These are phyloP conservation scores for Fusarium pininemorale DNA, from an alignment of 2,329 filamentous ascomycete genomes.

Conservation along the genomic window DNA sequence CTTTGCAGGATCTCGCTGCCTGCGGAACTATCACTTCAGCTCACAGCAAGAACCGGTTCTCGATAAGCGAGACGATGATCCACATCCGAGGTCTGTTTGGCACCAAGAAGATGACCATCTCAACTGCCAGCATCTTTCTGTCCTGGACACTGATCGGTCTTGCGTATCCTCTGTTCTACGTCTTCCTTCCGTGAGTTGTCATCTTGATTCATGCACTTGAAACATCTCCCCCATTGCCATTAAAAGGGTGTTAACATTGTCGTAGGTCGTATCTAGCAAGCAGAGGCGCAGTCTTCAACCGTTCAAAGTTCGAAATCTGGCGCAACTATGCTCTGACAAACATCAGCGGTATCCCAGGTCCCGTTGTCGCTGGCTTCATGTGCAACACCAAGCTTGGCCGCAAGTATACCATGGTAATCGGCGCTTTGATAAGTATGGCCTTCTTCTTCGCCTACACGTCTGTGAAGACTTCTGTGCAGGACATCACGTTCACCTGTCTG, in stretches of 20 bases:
- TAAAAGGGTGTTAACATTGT: neutral
- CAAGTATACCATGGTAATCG: conserved; percentile 19
- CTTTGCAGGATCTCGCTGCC: neutral
- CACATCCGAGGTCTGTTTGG: conserved; percentile 9
- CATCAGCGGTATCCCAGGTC: conserved; percentile 72
- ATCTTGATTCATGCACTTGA: neutral
- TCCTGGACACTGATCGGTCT: conserved; percentile 67
- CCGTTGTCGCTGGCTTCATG: conserved; percentile 74
- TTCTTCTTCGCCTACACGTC: conserved; percentile 20
- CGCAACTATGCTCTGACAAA: conserved; percentile 63
- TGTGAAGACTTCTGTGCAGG: conserved; percentile 18
- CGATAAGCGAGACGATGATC: conserved; percentile 38
- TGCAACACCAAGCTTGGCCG: conserved; percentile 48
- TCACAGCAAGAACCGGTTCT: conserved; percentile 47
- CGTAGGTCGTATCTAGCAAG: conserved; percentile 61
- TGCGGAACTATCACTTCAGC: conserved; percentile 36
- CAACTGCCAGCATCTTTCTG: conserved; percentile 12
- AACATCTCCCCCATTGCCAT: too few relatives aligned
- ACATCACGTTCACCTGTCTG: conserved; percentile 11
- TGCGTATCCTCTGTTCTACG: conserved; percentile 79
- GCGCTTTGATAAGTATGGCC: conserved; percentile 3
- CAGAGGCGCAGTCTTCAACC: neutral
- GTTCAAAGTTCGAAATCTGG: conserved; percentile 8
- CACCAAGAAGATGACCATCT: conserved; percentile 9
- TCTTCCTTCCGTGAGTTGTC: conserved; percentile 68